These are phyloP conservation scores for Coprinopsis marcescibilis DNA, from an alignment of 768 basidiomycete species.

Conservation along the genomic window DNA sequence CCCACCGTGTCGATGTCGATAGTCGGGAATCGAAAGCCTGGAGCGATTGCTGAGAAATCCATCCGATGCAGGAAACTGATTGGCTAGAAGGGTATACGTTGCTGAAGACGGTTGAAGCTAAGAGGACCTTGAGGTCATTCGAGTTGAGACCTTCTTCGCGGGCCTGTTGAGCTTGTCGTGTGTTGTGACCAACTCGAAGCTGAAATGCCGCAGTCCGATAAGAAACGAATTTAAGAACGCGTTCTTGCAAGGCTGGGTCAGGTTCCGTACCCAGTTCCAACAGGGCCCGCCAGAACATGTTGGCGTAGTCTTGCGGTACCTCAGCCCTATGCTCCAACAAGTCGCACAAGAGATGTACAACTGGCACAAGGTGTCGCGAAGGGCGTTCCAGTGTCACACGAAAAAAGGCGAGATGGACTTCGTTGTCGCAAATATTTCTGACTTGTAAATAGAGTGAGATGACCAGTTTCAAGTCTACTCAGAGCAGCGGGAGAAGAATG, in stretches of 20 bases:
- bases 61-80: not conserved
- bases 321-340: slow-evolving; percentile 18
- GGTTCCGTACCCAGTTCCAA: slow-evolving; percentile 22
- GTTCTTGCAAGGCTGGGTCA: slow-evolving; percentile 22
- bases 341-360: slow-evolving; percentile 1
- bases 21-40: slow-evolving; percentile 16
- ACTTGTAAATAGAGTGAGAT: not conserved
- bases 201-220: too few relatives aligned
- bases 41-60: not conserved
- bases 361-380: not conserved
- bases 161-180: too few relatives aligned
- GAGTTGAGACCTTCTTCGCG: too few relatives aligned
- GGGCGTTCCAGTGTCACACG: slow-evolving; percentile 18
- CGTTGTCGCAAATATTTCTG: not conserved
- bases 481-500: too few relatives aligned
- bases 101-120: too few relatives aligned
- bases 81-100: too few relatives aligned
- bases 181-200: too few relatives aligned
- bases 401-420: slow-evolving; percentile 44
- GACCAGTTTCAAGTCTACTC: not conserved
- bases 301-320: slow-evolving; percentile 10
- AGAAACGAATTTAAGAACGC: slow-evolving; percentile 30
- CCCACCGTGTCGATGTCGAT: slow-evolving; percentile 35
- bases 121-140: too few relatives aligned
- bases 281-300: slow-evolving; percentile 37